A percentile compares a stretch with the other conserved stretches of the same genome.
Evolutionary conservation across 2,329 filamentous ascomycete species (phyloP).

Genomic region (Hymenoscyphus fructigenus): DNA sequence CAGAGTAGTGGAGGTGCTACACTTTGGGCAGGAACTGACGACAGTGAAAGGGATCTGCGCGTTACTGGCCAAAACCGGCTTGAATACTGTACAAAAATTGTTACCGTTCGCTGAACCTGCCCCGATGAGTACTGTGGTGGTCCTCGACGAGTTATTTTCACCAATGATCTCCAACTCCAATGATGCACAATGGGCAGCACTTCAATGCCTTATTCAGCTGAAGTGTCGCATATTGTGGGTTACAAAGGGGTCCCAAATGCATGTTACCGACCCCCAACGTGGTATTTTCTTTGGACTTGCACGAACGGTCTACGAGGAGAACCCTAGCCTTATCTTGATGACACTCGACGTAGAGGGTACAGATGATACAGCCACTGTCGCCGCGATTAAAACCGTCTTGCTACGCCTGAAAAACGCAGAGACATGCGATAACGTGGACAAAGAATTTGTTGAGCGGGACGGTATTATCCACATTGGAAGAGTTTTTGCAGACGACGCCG

Average conservation of each 20-base stretch:
- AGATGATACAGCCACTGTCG: not conserved
- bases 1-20: too few species aligned
- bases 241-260: slow-evolving; percentile 9
- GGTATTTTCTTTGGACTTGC: slow-evolving; percentile 12
- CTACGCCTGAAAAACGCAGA: slow-evolving; percentile 1
- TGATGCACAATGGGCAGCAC: slow-evolving; percentile 8
- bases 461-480: slow-evolving; percentile 29
- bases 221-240: slow-evolving; percentile 12
- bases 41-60: too few species aligned
- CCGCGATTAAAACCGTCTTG: slow-evolving; percentile 8
- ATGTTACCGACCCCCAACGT: slow-evolving; percentile 6
- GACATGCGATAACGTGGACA: slow-evolving; percentile 18
- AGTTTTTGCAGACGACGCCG: slow-evolving; percentile 26
- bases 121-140: slow-evolving; percentile 3
- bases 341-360: slow-evolving; percentile 14
- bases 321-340: slow-evolving; percentile 9
- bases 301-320: slow-evolving; percentile 12
- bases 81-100: too few species aligned
- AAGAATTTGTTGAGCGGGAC: slow-evolving; percentile 33
- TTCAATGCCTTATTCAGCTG: slow-evolving; percentile 6
- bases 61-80: not conserved
- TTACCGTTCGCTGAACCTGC: not conserved
- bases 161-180: slow-evolving; percentile 6
- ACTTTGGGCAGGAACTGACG: too few species aligned
- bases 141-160: slow-evolving; percentile 12